phyloP scores from a whole-genome alignment of 2,329 filamentous ascomycete species.

The Beauveria rudraprayagi region DNA sequence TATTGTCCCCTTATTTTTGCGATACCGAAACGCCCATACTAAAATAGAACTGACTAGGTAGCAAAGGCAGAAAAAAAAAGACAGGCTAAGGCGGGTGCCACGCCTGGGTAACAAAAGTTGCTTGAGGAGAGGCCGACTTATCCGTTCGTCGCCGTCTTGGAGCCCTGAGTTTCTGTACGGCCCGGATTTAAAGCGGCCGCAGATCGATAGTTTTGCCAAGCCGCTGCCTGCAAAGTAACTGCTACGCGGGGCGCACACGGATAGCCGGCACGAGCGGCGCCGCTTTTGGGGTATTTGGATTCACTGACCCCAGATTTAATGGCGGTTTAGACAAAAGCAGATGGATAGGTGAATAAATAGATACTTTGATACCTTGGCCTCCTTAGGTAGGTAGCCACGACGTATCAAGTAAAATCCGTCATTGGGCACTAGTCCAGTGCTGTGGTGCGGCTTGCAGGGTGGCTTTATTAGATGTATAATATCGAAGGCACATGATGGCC shows the following conservation, averaged over 20 bases:
- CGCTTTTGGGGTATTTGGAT: background rate
- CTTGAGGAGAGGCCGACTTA: constrained; percentile 1
- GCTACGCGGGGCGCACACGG: background rate
- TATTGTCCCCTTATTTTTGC: background rate
- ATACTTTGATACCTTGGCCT: too few species aligned
- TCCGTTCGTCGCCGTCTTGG: constrained; percentile 1
- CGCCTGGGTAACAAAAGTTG: background rate
- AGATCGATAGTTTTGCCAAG: background rate
- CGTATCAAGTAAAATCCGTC: too few species aligned
- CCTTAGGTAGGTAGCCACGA: too few species aligned
- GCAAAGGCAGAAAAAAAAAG: too few species aligned
- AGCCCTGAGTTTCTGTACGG: background rate
- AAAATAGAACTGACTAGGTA: too few species aligned
- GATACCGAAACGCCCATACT: background rate
- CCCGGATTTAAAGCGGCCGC: background rate
- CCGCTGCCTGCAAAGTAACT: background rate
- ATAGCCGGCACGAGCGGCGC: constrained; percentile 6
- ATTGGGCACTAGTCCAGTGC: too few species aligned
- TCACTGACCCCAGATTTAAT: background rate
- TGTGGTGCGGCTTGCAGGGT: too few species aligned
- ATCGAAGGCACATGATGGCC: too few species aligned
- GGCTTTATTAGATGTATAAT: too few species aligned
- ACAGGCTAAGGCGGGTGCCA: background rate
- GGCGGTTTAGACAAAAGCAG: too few species aligned
- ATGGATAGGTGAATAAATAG: too few species aligned